phyloP scores from a whole-genome alignment of 805 yeast species.

The Lipomyces kockii region DNA sequence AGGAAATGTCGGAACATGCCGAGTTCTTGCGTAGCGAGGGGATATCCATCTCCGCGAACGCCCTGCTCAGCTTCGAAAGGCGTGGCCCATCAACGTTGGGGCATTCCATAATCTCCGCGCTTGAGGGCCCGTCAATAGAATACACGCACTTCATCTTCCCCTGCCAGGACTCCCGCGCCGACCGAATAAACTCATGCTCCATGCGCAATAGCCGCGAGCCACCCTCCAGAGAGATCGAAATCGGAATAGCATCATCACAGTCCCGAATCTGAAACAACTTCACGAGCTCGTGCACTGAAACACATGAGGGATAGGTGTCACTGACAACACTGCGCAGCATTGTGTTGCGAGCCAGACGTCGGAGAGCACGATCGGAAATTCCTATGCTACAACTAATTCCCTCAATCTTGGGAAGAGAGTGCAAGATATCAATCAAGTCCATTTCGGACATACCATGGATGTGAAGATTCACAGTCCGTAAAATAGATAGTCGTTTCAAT shows the following conservation, averaged over 20 bases:
- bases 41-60: too few species aligned
- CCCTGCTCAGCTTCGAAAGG: background rate
- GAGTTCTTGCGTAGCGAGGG: background rate
- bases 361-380: slow-evolving; percentile 9
- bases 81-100: background rate
- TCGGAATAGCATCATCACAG: slow-evolving; percentile 12
- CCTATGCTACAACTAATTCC: background rate
- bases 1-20: background rate
- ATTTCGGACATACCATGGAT: slow-evolving; percentile 7
- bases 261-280: slow-evolving; percentile 7
- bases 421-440: slow-evolving; percentile 7
- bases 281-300: slow-evolving; percentile 2
- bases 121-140: background rate
- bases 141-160: slow-evolving; percentile 1
- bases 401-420: background rate
- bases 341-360: background rate
- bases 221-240: slow-evolving; percentile 6
- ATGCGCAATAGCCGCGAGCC: slow-evolving; percentile 5
- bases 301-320: slow-evolving; percentile 8
- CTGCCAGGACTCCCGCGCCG: background rate
- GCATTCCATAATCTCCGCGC: slow-evolving; percentile 2
- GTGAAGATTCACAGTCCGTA: slow-evolving; percentile 9
- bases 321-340: slow-evolving; percentile 2
- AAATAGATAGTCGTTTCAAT: slow-evolving; percentile 2
- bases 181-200: background rate